Conservation (phyloP, 2,329 filamentous ascomycete species). For the Ceratocystis papillata region DNA sequence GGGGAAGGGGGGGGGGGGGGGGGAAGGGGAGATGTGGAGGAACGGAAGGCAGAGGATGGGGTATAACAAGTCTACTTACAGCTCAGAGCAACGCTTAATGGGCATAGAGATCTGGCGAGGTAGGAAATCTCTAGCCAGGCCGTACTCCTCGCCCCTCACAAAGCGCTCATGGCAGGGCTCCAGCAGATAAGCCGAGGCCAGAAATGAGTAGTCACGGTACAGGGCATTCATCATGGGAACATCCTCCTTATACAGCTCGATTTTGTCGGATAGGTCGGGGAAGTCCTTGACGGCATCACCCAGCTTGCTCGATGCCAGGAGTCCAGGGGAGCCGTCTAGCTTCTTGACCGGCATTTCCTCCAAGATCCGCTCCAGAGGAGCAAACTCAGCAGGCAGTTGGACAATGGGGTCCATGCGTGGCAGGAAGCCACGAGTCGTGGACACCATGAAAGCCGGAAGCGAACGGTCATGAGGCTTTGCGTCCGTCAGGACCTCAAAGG, state of each 20-base stretch:
- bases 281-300: constrained; percentile 66
- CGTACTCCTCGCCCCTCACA: constrained; percentile 62
- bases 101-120: constrained; percentile 68
- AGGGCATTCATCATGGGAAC: constrained; percentile 72
- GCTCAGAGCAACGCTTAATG: constrained; percentile 69
- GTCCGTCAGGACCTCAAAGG: constrained; percentile 55
- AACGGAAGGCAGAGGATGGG: too few species aligned
- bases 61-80: constrained; percentile 57
- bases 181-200: constrained; percentile 78
- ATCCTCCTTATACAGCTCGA: constrained; percentile 64
- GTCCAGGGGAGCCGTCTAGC: constrained; percentile 59
- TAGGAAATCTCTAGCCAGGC: constrained; percentile 61
- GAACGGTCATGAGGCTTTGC: constrained; percentile 50
- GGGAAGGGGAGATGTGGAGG: too few species aligned
- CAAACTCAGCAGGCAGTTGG: constrained; percentile 61
- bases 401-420: constrained; percentile 54
- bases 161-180: constrained; percentile 79
- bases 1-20: background rate
- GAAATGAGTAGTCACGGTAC: constrained; percentile 85
- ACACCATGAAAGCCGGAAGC: constrained; percentile 68
- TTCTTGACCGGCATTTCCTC: constrained; percentile 71
- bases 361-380: constrained; percentile 58
- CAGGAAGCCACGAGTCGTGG: constrained; percentile 62
- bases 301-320: constrained; percentile 63
- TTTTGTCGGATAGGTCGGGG: constrained; percentile 60